Base-by-base conservation (phyloP, 306 rosid genomes). In the Casuarina equisetifolia region DNA sequence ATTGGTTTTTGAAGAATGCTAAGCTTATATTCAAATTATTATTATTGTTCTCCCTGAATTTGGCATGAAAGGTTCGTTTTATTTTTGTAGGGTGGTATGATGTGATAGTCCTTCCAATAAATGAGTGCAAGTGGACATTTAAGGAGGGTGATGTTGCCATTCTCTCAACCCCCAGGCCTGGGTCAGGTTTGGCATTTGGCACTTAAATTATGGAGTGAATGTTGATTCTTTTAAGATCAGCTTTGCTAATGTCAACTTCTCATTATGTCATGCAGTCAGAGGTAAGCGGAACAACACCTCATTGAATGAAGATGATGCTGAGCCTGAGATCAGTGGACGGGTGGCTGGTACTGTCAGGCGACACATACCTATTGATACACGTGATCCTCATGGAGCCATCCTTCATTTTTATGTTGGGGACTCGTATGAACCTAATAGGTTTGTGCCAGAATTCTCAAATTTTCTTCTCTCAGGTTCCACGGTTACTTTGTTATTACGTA, bases 71-170 rank as follows among this genome's bases (percentile, higher is more conserved):
- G 76, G 44, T 78, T 69, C 55, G 32, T 78, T 76, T 76, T 72
- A n/a, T 82, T 79, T 77, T 72, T 58, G 42, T 85, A 92, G 99
- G 99, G 52, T 95, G 99, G 99, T 95, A 88, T 84, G 99, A 95
- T 84, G 97, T 90, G 72, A 85, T 92, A 80, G 89, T 92, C 73
- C 93, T 91, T 86, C 97, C 99, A n/a, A 84, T 76, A 69, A 90
- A 90, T 32, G 99, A 91, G 77, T 89, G 87, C 88, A 95, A 90
- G 83, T 95, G 99, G 97, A 73, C 92, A 64, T 95, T 95, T 88
- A 95, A 95, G 90, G 99, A 95, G 91, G 99, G 99, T 8, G 99
- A 95, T 88, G 99, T 95, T 83, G 99, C 99, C 59, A 69, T 95
- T 85, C 96, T 95, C 81, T 95, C 99, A 20, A 49, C 91, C 63